phyloP scores from a whole-genome alignment of 2,329 filamentous ascomycete genomes.

The Penicillium occitanis region DNA sequence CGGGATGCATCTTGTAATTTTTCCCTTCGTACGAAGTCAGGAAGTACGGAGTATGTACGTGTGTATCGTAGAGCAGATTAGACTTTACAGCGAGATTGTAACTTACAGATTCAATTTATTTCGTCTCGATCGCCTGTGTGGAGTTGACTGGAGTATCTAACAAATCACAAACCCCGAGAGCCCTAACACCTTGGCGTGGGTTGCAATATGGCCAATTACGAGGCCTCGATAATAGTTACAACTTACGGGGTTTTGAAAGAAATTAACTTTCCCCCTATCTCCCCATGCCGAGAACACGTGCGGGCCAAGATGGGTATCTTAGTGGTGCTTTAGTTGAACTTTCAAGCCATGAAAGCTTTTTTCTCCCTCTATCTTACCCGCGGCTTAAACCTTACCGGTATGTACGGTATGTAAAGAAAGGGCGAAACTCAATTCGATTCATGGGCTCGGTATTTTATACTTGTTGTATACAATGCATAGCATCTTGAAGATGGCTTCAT shows the following conservation, averaged over 20 bases:
- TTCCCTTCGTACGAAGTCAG: neutral
- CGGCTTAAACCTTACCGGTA: neutral
- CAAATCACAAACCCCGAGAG: neutral
- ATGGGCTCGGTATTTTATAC: neutral
- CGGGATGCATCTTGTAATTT: neutral
- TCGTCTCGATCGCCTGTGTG: neutral
- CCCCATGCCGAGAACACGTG: constrained; percentile 14
- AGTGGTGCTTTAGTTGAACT: constrained; percentile 3
- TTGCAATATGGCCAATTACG: neutral
- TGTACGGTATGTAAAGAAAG: neutral
- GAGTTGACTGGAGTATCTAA: neutral
- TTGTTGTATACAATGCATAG: neutral
- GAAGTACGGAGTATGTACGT: no score
- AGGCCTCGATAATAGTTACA: neutral
- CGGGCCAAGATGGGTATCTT: neutral
- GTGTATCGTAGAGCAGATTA: neutral
- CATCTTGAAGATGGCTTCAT: neutral
- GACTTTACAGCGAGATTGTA: neutral
- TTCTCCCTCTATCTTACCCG: neutral
- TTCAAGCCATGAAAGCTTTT: neutral
- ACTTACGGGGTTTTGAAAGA: neutral
- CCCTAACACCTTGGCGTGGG: neutral
- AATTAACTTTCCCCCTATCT: constrained; percentile 1
- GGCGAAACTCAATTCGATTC: neutral
- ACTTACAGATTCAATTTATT: constrained; percentile 5